Evolutionary conservation across 805 yeast genomes (phyloP), one percentile per base, ranked within the genome.

Genomic region (Lipomyces mesembrius): DNA sequence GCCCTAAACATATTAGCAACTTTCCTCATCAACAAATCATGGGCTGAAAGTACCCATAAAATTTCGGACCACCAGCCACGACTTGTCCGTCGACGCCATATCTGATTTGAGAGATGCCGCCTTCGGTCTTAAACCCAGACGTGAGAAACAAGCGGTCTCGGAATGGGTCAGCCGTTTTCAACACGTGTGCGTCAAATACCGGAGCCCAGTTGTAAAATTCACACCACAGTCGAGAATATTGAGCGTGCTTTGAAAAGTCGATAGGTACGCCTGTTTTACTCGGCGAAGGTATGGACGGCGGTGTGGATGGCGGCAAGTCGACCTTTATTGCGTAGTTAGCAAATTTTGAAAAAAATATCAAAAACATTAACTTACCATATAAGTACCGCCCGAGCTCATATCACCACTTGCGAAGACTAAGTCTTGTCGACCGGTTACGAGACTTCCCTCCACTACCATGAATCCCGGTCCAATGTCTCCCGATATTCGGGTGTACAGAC

Each of bases 201-300:
- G 71, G 69, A 3, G 65, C 71, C 66, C 64, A 66, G 34, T 62
- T 61, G 8, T 20, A 20, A 59, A 62, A 62, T 37, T 62, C 51
- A n/a, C 27, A 17, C 57, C 57, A 32, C 25, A n/a, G n/a, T 8
- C 57, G 61, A 58, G 61, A 27, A 32, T 8, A 22, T 11, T 57
- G 34, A 25, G 56, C 29, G 32, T 52, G 56, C 32, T 17, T 12
- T 14, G 34, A 11, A 25, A 29, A 29, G 32, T 25, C 29, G 17
- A 29, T 25, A 52, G 34, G 9, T 11, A 14, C 14, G 34, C 34
- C 56, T 14, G 56, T 29, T 14, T 52, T 29, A 29, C 22, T 52
- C 20, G 55, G 55, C 27, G 34, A 52, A 12, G 55, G 55, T 5
- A 29, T 25, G 27, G 27, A 29, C 0, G 55, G 17, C 53, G 53